Evolutionary conservation across 495 filamentous ascomycete species (phyloP), one percentile per base, ranked within the genome.

Genomic region (Penicillium canariense): DNA sequence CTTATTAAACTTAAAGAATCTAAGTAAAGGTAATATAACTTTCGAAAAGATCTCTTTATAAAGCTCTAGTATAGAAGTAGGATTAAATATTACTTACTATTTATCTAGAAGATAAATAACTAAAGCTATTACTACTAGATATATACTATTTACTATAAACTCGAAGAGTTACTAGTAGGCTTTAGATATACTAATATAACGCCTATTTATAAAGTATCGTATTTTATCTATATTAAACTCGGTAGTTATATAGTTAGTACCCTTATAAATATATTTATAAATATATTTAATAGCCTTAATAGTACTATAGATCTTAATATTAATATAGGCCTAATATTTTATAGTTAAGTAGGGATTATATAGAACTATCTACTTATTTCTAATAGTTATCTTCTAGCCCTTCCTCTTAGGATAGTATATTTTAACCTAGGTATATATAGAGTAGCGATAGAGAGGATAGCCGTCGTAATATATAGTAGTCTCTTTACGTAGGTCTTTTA

Each of bases 201-300:
- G 9, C 2, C 36, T 47, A 47, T 47, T 31, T 47, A 47, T 27
- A 47, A 30, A 47, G 25, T 27, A 30, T 4, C 9, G 15, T 6
- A 30, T 47, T n/a, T 27, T 47, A 47, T 47, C 14, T 17, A 47
- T 20, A 18, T 47, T 12, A 12, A 31, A 18, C n/a, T 47, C 15
- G 15, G 26, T n/a, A n/a, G 10, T 27, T 10, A 5, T 47, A 18
- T 31, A 18, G 14, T 47, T 15, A 28, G 25, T 30, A 25, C 28
- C 44, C 44, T 47, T 47, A 47, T 30, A 47, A 31, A 47, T 47
- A 47, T 47, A 47, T 30, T 47, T 44, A 47, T 47, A 47, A 10
- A 47, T 47, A 47, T 47, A 47, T n/a, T 30, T 28, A 47, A 47
- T 47, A 27, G 44, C 28, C 20, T 47, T 47, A 30, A 47, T 30